A percentile compares a stretch with the other conserved stretches of the same genome.
Conservation (phyloP, 176 grass and related monocot genomes). For the Tillandsia fasciculata region DNA sequence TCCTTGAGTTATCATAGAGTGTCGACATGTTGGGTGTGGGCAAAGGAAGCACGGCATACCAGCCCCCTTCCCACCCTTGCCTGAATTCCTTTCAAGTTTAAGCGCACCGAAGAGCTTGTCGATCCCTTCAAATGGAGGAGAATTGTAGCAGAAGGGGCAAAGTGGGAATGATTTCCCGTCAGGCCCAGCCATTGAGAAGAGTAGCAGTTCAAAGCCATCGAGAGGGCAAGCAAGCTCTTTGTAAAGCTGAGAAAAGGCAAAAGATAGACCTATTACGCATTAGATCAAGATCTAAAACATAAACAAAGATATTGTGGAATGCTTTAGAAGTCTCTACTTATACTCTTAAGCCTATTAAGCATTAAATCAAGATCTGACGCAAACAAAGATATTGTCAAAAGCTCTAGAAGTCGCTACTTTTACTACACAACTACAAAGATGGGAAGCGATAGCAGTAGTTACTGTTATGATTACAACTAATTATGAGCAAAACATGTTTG, state of each 20-base stretch:
- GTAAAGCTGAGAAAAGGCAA: conserved; percentile 66
- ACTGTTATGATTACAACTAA: neutral
- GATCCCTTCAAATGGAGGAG: conserved; percentile 89
- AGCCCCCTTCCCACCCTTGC: conserved; percentile 58
- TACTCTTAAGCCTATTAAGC: too few relatives aligned
- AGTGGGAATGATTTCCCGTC: conserved; percentile 84
- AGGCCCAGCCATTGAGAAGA: conserved; percentile 71
- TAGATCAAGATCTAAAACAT: neutral
- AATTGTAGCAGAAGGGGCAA: conserved; percentile 88
- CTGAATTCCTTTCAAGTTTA: conserved; percentile 39
- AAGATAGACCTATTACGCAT: neutral
- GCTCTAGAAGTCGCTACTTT: too few relatives aligned
- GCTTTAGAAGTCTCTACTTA: too few relatives aligned
- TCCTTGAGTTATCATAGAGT: conserved; percentile 88
- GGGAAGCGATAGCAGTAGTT: neutral
- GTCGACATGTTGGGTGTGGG: conserved; percentile 75
- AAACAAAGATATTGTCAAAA: too few relatives aligned
- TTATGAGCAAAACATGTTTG: conserved; percentile 1
- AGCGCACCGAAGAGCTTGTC: conserved; percentile 73
- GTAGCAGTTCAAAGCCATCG: conserved; percentile 84
- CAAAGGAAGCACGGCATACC: conserved; percentile 98
- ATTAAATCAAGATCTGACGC: too few relatives aligned
- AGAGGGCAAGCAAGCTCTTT: conserved; percentile 89
- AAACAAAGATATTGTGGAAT: neutral
- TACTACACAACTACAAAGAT: neutral